A percentile compares a stretch with the other conserved stretches of the same genome.
Evolutionary conservation across 371 early-diverging fungal genomes (phyloP).

Genomic region (Phascolomyces articulosus): DNA sequence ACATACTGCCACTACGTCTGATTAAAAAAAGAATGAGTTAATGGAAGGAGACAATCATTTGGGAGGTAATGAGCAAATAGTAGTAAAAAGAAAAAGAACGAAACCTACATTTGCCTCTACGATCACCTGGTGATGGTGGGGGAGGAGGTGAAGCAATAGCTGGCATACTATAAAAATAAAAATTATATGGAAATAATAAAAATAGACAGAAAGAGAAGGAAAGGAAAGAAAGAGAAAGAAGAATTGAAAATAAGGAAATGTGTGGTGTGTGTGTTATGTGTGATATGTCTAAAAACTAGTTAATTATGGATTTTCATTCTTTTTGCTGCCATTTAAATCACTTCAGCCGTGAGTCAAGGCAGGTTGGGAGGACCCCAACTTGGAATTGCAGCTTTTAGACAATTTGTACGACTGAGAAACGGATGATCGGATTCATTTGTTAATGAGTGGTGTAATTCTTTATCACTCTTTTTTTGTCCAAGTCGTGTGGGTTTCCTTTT

Average conservation of each 20-base stretch:
- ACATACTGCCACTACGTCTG: conserved; percentile 86
- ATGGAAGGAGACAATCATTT: background rate
- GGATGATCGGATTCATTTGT: background rate
- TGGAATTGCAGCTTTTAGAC: no score
- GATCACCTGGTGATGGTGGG: background rate
- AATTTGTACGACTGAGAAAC: background rate
- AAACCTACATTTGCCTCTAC: conserved; percentile 1
- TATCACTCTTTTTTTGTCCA: no score
- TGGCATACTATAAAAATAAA: background rate
- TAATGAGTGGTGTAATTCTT: no score
- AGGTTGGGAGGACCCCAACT: no score
- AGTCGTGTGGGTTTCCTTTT: background rate
- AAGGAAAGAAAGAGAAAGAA: no score
- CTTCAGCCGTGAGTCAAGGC: no score
- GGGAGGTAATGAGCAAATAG: background rate
- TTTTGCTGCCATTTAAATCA: no score
- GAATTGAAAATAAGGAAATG: no score
- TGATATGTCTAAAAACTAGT: no score
- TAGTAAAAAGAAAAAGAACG: background rate
- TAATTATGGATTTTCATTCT: no score
- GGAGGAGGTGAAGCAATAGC: background rate
- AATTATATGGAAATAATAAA: background rate
- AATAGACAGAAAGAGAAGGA: no score
- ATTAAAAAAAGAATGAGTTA: background rate
- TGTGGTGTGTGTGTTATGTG: no score